Evolutionary conservation across 192 early-diverging fungal genomes (phyloP).

Genomic region (Cetraspora pellucida): DNA sequence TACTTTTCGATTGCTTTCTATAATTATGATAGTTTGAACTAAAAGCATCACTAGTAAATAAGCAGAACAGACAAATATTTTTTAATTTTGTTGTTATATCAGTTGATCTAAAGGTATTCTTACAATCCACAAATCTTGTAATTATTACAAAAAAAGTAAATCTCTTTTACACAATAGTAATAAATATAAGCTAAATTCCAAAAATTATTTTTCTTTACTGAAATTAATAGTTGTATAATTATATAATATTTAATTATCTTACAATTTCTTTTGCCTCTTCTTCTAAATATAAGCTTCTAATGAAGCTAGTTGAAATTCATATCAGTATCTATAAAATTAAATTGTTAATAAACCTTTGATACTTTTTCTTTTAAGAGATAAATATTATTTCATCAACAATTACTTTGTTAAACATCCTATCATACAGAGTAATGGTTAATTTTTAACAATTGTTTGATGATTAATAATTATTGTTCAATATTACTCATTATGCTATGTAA

Average conservation of each 20-base stretch:
- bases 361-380: too few species aligned
- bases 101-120: conserved; percentile 9
- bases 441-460: too few species aligned
- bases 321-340: conserved; percentile 12
- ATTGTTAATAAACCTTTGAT: conserved; percentile 1
- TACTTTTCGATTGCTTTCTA: neutral
- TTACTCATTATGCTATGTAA: too few species aligned
- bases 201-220: conserved; percentile 12
- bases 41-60: neutral
- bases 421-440: too few species aligned
- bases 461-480: too few species aligned
- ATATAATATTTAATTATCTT: conserved; percentile 18
- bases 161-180: neutral
- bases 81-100: neutral
- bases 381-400: too few species aligned
- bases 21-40: neutral
- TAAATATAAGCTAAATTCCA: neutral
- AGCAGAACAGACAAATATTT: neutral
- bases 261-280: neutral
- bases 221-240: neutral
- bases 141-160: neutral
- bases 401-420: too few species aligned
- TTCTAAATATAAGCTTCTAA: neutral
- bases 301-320: neutral
- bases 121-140: neutral